Conservation (phyloP, 2,329 filamentous ascomycete species). For the Zasmidium citrigriseum region DNA sequence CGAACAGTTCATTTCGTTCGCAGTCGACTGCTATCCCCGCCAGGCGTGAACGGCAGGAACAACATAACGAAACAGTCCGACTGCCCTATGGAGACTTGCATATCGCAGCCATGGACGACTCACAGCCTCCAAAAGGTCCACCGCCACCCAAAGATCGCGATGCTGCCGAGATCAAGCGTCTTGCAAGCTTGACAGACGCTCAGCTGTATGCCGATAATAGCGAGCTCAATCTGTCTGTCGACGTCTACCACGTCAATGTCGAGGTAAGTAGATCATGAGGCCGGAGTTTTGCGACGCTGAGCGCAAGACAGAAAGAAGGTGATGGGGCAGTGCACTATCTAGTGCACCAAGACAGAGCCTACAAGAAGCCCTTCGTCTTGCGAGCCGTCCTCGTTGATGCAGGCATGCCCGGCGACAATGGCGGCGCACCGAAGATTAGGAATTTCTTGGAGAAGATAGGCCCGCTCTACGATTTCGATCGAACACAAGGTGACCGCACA, state of each 20-base stretch:
- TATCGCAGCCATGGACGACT: no score
- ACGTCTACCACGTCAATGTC: constrained; percentile 2
- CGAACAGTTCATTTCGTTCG: no score
- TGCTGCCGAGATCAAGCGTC: no score
- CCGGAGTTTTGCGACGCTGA: not conserved
- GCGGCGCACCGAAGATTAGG: not conserved
- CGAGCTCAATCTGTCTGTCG: not conserved
- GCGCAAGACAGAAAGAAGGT: not conserved
- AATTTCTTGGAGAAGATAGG: not conserved
- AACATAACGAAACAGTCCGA: no score
- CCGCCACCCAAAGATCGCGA: no score
- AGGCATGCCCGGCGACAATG: not conserved
- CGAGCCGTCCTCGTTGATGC: not conserved
- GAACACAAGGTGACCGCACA: not conserved
- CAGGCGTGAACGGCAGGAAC: no score
- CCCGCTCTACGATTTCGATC: not conserved
- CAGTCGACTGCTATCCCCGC: no score
- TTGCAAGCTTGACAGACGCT: no score
- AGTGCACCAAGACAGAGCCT: not conserved
- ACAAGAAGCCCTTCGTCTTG: not conserved
- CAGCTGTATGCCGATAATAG: not conserved
- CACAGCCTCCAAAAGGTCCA: no score
- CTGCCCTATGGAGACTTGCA: no score
- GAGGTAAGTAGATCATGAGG: not conserved
- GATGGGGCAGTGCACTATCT: not conserved